Base-by-base conservation (phyloP, 139 green algal genomes). In the Deuterostichococcus epilithicus region DNA sequence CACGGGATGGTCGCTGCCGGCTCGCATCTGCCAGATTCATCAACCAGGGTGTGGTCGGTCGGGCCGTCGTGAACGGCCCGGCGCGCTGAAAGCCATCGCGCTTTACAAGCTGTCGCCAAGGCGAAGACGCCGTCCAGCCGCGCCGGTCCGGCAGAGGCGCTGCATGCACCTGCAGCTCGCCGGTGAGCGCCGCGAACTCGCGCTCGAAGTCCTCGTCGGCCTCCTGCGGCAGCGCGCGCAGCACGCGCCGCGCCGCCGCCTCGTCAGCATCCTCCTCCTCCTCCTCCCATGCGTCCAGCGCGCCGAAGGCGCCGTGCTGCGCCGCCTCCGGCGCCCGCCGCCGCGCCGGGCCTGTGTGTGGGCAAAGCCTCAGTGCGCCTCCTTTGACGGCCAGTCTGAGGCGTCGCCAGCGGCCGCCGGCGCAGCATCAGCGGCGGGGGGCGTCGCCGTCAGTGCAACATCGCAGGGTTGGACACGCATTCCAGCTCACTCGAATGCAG, bases 161-260 rank as follows among this genome's bases (percentile, higher is more conserved):
- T 33, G 75, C 38, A 8, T 60, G 47, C 58, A 63, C 71, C 76
- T 85, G 76, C 0, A 36, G 77, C 59, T 87, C 83, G 36, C 77
- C 58, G 82, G 93, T 82, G 13, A 92, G 75, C 26, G 74, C 73
- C 1, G 76, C 71, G 30, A 91, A 87, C 73, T 94, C 90, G 2
- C 85, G 81, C 78, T 94, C 90, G 81, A 94, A 94, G 6, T 94
- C 90, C 32, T 87, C 84, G 60, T 94, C 90, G 38, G 44, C 58
- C 28, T 83, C 82, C 13, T 79, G 77, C 58, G 83, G 79, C 36
- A 39, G 37, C 10, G 68, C 30, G 34, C 52, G 69, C 69, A 68
- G 58, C 47, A 65, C 13, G 32, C 52, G 52, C 52, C 18, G 18
- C 52, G 52, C 52, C 3, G 52, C 52, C 52, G 52, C 52, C 52